Base-by-base conservation (phyloP, 306 rosid species). In the Geum urbanum region DNA sequence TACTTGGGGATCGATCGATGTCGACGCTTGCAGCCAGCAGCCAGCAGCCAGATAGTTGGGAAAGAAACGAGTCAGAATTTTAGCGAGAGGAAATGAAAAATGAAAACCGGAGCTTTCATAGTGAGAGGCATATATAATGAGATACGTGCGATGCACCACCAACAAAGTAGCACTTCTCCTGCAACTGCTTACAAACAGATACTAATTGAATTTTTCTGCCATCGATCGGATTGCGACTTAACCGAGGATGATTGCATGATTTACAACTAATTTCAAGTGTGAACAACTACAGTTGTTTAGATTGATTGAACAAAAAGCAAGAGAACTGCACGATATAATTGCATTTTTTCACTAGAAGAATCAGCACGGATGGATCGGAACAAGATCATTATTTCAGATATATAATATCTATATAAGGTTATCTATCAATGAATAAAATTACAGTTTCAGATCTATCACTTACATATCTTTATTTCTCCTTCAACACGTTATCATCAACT, bases 181-280 rank as follows among this genome's bases (percentile, higher is more conserved):
- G 79, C 73, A 79, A 82, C 84, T 87, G 69, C 43, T 64, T 54
- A 52, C 67, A 53, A 40, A 32, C 67, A 78, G 22, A 70, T 88
- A 2, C 27, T 24, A 24, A 24, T 58, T 73, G 70, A 27, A 61
- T 88, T 44, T 76, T 83, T 19, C 78, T 76, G 72, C 84, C 37
- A 1, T 32, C 2, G 88, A 8, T 86, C 88, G 14, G 91, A 88
- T 71, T 79, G 73, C 41, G 91, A 86, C 67, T 57, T 91, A 86
- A 86, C 85, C 8, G 86, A 91, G 89, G 97, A 56, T 9, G 61
- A 56, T 5, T 56, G 62, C 12, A 56, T 12, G 40, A 56, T 11
- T 4, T 56, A 39, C 62, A 56, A 24, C n/a, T 22, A 56, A 56
- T 24, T 24, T 24, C 27, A 24, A 24, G 62, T 2, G 62, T 56